phyloP scores from a whole-genome alignment of 805 yeast genomes.

The Schwanniomyces occidentalis region DNA sequence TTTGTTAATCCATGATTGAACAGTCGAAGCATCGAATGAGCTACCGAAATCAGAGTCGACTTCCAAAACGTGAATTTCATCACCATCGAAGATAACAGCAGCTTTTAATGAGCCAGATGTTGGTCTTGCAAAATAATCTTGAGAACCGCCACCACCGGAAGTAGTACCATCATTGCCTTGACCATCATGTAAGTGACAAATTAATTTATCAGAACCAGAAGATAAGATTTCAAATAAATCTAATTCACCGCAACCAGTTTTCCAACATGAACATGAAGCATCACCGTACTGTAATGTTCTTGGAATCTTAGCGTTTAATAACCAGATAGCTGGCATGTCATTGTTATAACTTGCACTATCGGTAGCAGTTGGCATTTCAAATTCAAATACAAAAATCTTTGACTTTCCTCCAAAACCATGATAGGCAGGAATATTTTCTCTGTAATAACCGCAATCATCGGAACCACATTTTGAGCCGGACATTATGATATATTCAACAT shows the following conservation, averaged over 20 bases:
- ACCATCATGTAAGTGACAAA: constrained; percentile 80
- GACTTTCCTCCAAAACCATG: constrained; percentile 86
- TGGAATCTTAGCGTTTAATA: constrained; percentile 92
- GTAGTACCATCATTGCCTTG: constrained; percentile 62
- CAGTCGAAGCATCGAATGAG: constrained; percentile 55
- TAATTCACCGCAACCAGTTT: constrained; percentile 95
- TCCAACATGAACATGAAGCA: constrained; percentile 90
- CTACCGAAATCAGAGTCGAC: constrained; percentile 48
- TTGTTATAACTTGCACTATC: constrained; percentile 55
- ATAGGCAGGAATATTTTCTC: constrained; percentile 85
- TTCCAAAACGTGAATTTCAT: constrained; percentile 57
- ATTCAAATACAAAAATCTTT: constrained; percentile 91
- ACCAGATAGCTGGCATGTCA: constrained; percentile 99
- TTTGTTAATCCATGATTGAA: constrained; percentile 55
- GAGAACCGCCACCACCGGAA: constrained; percentile 81
- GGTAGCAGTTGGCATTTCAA: constrained; percentile 81
- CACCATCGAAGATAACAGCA: constrained; percentile 74
- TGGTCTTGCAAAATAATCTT: constrained; percentile 89
- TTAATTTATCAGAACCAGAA: constrained; percentile 72
- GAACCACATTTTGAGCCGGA: constrained; percentile 62
- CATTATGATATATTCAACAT: constrained; percentile 81
- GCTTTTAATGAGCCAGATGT: constrained; percentile 75
- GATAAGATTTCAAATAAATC: constrained; percentile 89
- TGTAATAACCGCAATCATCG: constrained; percentile 79
- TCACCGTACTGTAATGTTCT: constrained; percentile 94